A percentile compares a stretch with the other conserved stretches of the same genome.
phyloP scores from a whole-genome alignment of 108 stramenopile species.

The Fragilaria crotonensis region DNA sequence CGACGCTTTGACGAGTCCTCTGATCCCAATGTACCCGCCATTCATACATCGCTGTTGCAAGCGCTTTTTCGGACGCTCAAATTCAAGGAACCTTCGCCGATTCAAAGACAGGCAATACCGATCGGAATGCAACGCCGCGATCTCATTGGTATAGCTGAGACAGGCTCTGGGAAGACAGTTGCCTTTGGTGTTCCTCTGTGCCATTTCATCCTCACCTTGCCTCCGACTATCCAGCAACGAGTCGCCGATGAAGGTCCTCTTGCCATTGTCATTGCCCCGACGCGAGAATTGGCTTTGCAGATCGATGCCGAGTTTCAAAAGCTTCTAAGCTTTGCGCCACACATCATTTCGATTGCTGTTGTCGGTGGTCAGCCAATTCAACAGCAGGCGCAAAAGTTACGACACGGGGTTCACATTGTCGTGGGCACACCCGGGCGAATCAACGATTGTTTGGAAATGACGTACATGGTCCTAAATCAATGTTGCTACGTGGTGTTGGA shows the following conservation, averaged over 20 bases:
- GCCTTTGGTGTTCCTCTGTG: constrained; percentile 91
- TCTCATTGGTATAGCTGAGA: constrained; percentile 97
- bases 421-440: constrained; percentile 98
- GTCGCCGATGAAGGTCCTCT: constrained; percentile 89
- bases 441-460: constrained; percentile 91
- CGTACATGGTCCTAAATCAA: constrained; percentile 94
- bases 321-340: constrained; percentile 37
- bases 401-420: constrained; percentile 91
- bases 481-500: constrained; percentile 94
- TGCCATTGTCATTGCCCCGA: constrained; percentile 93
- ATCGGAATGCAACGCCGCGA: constrained; percentile 90
- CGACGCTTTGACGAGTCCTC: constrained; percentile 71
- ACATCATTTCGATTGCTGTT: constrained; percentile 45
- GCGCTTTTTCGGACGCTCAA: constrained; percentile 64
- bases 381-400: constrained; percentile 79
- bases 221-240: constrained; percentile 33
- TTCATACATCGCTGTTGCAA: constrained; percentile 48
- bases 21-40: constrained; percentile 27
- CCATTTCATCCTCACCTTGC: constrained; percentile 74
- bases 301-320: constrained; percentile 89
- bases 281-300: constrained; percentile 93
- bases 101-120: constrained; percentile 95
- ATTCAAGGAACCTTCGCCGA: constrained; percentile 90
- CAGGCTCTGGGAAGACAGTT: constrained; percentile 90
- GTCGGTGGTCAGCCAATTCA: constrained; percentile 92